Percentiles rank a stretch among this genome's conserved stretches.
These are phyloP conservation scores for Pythium aphanidermatum DNA, from an alignment of 352 stramenopile genomes.

Conservation along the genomic window DNA sequence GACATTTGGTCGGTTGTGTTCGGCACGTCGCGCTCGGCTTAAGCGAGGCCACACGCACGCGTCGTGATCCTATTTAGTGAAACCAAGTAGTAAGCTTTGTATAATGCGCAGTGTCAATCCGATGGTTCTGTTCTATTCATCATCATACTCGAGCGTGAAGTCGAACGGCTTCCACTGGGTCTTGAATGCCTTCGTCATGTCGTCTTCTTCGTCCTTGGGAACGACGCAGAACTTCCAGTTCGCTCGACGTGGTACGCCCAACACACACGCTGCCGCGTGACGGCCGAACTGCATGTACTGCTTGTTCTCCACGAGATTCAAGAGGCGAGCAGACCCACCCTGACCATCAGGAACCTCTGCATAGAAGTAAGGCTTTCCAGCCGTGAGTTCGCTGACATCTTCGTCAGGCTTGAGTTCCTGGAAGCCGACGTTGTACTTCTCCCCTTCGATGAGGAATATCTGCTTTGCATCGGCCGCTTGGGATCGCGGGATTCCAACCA, in stretches of 20 bases:
- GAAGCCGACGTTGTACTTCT: conserved; percentile 72
- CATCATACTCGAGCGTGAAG: conserved; percentile 51
- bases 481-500: conserved; percentile 51
- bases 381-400: conserved; percentile 30
- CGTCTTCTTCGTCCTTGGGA: conserved; percentile 60
- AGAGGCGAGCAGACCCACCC: conserved; percentile 27
- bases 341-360: conserved; percentile 50
- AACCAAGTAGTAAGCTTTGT: too few relatives aligned
- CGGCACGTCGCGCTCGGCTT: conserved; percentile 8
- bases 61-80: conserved; percentile 6
- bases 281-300: conserved; percentile 84
- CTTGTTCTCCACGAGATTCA: conserved; percentile 65
- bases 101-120: too few relatives aligned
- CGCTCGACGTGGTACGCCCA: conserved; percentile 54
- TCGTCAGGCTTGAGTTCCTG: conserved; percentile 33
- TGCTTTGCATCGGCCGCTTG: conserved; percentile 28
- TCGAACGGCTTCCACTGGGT: conserved; percentile 60
- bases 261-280: conserved; percentile 46
- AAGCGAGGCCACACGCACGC: background rate
- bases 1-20: conserved; percentile 26
- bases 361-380: conserved; percentile 58
- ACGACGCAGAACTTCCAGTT: conserved; percentile 86
- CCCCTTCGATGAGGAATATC: conserved; percentile 59
- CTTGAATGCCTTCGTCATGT: conserved; percentile 62
- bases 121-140: too few relatives aligned